These are phyloP conservation scores for Kodamaea arcana DNA, from an alignment of 1,139 yeast genomes.

Conservation along the genomic window DNA sequence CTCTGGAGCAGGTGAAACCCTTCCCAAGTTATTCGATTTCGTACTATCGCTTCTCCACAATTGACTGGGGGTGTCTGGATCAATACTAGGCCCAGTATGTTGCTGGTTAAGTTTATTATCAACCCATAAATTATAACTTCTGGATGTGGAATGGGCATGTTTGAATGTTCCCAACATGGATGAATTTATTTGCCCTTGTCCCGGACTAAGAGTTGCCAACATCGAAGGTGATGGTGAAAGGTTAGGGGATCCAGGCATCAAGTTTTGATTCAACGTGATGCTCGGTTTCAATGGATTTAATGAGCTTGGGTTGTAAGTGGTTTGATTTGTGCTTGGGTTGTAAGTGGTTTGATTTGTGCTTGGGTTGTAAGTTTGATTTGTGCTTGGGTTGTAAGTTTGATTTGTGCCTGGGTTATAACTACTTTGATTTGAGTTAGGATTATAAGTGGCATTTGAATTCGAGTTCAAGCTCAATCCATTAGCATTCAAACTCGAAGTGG, in stretches of 20 bases:
- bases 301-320: background rate
- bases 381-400: too few species aligned
- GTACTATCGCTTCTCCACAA: conserved; percentile 4
- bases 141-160: background rate
- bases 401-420: too few species aligned
- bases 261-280: background rate
- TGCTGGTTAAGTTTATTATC: conserved; percentile 1
- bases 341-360: too few species aligned
- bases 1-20: background rate
- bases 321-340: too few species aligned
- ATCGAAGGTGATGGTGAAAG: conserved; percentile 5
- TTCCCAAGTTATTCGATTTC: conserved; percentile 1
- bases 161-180: background rate
- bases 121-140: conserved; percentile 5
- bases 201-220: conserved; percentile 1
- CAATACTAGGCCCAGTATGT: background rate
- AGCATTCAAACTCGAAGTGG: too few species aligned
- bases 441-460: too few species aligned
- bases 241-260: conserved; percentile 3
- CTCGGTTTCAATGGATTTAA: background rate
- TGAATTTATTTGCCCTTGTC: background rate
- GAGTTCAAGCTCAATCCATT: too few species aligned
- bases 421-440: too few species aligned
- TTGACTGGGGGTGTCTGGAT: background rate
- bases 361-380: too few species aligned